Evolutionary conservation across 2,329 filamentous ascomycete genomes (phyloP).

Genomic region (Nothopassalora personata): DNA sequence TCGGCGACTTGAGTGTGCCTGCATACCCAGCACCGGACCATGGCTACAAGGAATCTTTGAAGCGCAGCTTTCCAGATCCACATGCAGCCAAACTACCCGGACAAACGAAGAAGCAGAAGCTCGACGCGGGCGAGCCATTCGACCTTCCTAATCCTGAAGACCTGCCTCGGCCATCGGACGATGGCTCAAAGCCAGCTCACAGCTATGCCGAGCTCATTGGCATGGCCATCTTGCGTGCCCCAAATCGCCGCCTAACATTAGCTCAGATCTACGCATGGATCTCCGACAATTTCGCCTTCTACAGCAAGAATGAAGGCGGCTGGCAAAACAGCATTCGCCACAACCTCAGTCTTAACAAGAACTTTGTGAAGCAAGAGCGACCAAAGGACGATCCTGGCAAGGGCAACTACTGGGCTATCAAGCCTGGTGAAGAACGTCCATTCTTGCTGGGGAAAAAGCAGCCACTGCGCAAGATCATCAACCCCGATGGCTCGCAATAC

Average conservation of each 20-base stretch:
- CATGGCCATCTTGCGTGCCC: constrained; percentile 89
- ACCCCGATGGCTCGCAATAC: constrained; percentile 47
- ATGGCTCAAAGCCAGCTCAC: constrained; percentile 81
- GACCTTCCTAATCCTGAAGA: constrained; percentile 66
- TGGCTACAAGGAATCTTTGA: constrained; percentile 42
- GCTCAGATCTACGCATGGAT: constrained; percentile 99
- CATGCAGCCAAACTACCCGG: constrained; percentile 55
- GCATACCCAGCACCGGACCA: constrained; percentile 42
- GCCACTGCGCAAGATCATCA: constrained; percentile 51
- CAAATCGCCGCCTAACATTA: constrained; percentile 76
- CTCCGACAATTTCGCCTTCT: constrained; percentile 87
- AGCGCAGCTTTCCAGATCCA: constrained; percentile 61
- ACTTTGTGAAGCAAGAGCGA: constrained; percentile 89
- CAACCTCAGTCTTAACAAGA: constrained; percentile 94
- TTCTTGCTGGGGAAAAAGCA: constrained; percentile 78
- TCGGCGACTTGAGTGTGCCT: constrained; percentile 34
- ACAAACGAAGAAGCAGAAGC: constrained; percentile 60
- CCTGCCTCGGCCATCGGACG: constrained; percentile 77
- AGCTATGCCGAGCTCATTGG: constrained; percentile 94
- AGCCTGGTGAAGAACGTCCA: constrained; percentile 78
- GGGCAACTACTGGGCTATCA: constrained; percentile 94
- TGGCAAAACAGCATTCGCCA: constrained; percentile 99
- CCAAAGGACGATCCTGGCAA: constrained; percentile 97
- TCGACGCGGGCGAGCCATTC: constrained; percentile 45
- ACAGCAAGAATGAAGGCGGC: constrained; percentile 74